Evolutionary conservation across 2,329 filamentous ascomycete genomes (phyloP).

Genomic region (Ophiostoma triangulosporum): DNA sequence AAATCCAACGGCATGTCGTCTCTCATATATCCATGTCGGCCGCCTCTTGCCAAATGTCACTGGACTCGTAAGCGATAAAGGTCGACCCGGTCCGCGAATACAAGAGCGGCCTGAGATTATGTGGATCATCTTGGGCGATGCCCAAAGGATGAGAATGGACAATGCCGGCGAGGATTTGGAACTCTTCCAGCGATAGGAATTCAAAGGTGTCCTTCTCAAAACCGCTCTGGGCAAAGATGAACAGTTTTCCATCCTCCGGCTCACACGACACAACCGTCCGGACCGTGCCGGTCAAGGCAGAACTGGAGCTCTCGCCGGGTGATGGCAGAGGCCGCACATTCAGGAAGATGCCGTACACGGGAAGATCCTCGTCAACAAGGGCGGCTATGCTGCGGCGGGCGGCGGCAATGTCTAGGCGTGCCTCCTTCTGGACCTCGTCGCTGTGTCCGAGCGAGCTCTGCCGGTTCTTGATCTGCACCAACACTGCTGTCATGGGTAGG

Average conservation of each 20-base stretch:
- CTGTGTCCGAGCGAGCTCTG: neutral
- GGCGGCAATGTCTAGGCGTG: neutral
- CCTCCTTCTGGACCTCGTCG: neutral
- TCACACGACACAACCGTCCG: neutral
- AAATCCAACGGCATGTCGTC: too few species aligned
- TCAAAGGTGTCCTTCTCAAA: neutral
- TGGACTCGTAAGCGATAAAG: too few species aligned
- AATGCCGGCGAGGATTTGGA: neutral
- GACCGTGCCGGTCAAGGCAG: too few species aligned
- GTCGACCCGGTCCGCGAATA: neutral
- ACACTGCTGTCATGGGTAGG: neutral
- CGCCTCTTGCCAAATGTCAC: too few species aligned
- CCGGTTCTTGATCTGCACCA: neutral
- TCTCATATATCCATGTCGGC: too few species aligned
- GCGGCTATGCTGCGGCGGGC: neutral
- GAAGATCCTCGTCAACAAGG: neutral
- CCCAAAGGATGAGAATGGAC: neutral
- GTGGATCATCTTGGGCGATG: neutral
- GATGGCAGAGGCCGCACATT: neutral
- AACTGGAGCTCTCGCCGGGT: neutral
- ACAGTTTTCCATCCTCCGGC: neutral
- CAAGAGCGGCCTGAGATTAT: neutral
- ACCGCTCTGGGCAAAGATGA: neutral
- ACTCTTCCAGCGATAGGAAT: neutral
- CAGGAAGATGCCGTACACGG: neutral